Conservation (phyloP, 352 stramenopile species). For the Nothophytophthora sp. region DNA sequence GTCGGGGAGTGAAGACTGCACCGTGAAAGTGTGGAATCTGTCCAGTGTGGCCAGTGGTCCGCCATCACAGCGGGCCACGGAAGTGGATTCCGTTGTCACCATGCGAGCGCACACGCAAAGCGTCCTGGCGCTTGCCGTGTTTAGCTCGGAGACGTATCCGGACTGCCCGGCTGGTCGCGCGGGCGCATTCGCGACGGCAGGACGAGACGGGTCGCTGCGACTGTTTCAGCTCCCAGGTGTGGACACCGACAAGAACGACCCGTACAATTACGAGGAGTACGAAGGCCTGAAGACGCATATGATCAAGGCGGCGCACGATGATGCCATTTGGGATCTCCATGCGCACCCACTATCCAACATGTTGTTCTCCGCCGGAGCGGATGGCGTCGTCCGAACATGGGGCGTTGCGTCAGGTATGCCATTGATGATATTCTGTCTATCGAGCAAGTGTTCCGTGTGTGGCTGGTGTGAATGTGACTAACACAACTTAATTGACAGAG, state of each 20-base stretch:
- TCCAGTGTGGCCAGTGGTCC: constrained; percentile 57
- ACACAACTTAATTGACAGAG: constrained; percentile 35
- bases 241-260: constrained; percentile 70
- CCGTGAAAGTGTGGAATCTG: constrained; percentile 85
- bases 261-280: constrained; percentile 75
- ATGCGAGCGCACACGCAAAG: constrained; percentile 74
- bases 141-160: constrained; percentile 77
- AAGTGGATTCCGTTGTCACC: constrained; percentile 80
- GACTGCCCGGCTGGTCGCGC: constrained; percentile 45
- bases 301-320: constrained; percentile 76
- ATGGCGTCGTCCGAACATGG: constrained; percentile 82
- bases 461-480: constrained; percentile 4
- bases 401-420: constrained; percentile 67
- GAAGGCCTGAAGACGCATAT: constrained; percentile 65
- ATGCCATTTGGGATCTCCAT: constrained; percentile 83
- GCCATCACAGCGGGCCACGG: constrained; percentile 65
- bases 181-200: constrained; percentile 70
- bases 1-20: constrained; percentile 85
- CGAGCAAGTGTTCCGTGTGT: not conserved
- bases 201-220: constrained; percentile 74
- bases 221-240: constrained; percentile 58
- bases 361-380: constrained; percentile 78
- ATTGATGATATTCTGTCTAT: not conserved
- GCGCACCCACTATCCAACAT: constrained; percentile 83
- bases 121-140: constrained; percentile 70